A percentile compares a stretch with the other conserved stretches of the same genome.
Evolutionary conservation across 208 protist species (phyloP).

Genomic region (Trypanosoma platydactyli): DNA sequence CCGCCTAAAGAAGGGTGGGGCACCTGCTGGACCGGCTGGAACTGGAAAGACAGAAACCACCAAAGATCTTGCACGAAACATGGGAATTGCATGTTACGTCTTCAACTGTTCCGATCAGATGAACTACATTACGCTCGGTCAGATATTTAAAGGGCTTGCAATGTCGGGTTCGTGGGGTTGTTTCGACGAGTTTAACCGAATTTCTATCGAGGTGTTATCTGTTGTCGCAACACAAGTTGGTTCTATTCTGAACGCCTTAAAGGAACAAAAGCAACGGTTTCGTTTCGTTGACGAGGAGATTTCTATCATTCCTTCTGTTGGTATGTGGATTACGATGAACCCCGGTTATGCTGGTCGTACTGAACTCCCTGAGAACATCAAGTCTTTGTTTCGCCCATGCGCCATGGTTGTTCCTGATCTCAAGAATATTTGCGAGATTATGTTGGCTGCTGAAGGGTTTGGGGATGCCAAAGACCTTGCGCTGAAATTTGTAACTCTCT

Average conservation of each 20-base stretch:
- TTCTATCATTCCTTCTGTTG: conserved; percentile 83
- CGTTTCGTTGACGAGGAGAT: conserved; percentile 96
- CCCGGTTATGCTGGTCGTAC: conserved; percentile 97
- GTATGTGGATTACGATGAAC: conserved; percentile 98
- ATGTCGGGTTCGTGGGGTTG: conserved; percentile 97
- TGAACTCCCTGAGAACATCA: conserved; percentile 97
- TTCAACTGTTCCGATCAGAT: conserved; percentile 99
- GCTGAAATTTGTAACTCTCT: conserved; percentile 98
- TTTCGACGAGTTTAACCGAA: conserved; percentile 98
- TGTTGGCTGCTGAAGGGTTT: conserved; percentile 98
- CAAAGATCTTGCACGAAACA: conserved; percentile 94
- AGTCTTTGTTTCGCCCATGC: conserved; percentile 96
- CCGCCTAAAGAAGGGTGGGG: conserved; percentile 90
- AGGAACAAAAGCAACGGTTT: conserved; percentile 94
- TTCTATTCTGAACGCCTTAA: conserved; percentile 97
- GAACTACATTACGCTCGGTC: conserved; percentile 97
- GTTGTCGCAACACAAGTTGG: conserved; percentile 98
- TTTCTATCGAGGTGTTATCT: conserved; percentile 97
- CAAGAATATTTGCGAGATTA: conserved; percentile 99
- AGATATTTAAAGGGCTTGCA: conserved; percentile 97
- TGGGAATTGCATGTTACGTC: conserved; percentile 94
- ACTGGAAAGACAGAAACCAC: conserved; percentile 96
- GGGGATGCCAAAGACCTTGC: conserved; percentile 95
- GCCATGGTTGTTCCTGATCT: conserved; percentile 99
- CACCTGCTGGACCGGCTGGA: conserved; percentile 92